phyloP scores from a whole-genome alignment of 331 rosid genomes.

The Quercus phellos region DNA sequence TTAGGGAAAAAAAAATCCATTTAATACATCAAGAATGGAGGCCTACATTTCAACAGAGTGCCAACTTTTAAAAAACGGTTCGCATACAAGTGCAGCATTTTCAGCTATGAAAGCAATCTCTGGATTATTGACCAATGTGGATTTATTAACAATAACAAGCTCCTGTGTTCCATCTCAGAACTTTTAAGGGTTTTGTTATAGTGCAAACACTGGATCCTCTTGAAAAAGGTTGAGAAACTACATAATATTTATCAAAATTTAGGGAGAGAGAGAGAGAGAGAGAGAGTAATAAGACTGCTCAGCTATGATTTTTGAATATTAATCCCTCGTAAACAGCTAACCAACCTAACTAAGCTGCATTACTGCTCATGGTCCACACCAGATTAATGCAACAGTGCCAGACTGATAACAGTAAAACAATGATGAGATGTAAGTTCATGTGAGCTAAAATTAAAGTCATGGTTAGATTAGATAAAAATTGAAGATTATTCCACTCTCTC shows the following conservation, averaged over 20 bases:
- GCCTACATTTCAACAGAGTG: neutral
- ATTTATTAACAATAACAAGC: neutral
- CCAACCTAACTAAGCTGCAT: neutral
- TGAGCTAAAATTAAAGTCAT: neutral
- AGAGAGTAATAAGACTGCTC: neutral
- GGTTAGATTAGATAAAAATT: neutral
- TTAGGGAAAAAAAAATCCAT: neutral
- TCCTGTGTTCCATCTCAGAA: neutral
- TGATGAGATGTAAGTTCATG: neutral
- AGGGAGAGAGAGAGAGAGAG: neutral
- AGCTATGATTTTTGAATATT: neutral
- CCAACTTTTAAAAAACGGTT: neutral
- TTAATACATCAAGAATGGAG: neutral
- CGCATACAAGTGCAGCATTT: neutral
- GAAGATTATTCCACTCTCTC: no score
- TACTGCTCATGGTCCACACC: neutral
- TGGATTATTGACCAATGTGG: neutral
- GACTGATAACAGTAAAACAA: neutral
- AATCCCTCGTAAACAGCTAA: neutral
- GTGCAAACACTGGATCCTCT: no score
- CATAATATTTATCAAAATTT: neutral
- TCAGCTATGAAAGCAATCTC: neutral
- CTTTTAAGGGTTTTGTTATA: neutral
- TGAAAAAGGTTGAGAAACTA: no score
- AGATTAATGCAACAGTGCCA: neutral